phyloP scores from a whole-genome alignment of 1,284 basidiomycete genomes.

The Ceratobasidium sp. region DNA sequence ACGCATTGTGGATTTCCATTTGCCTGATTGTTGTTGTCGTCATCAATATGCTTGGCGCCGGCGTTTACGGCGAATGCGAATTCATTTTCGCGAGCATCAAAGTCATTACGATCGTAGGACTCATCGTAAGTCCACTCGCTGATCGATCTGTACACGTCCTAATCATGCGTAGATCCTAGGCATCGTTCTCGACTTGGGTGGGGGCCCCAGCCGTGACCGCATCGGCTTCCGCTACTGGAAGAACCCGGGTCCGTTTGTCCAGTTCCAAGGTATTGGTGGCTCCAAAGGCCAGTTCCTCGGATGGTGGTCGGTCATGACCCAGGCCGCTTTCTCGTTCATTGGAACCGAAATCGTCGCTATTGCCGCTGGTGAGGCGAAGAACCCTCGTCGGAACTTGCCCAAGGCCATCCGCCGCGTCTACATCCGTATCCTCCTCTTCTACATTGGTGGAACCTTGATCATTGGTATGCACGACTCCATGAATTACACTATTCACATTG shows the following conservation, averaged over 20 bases:
- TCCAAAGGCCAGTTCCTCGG: conserved; percentile 65
- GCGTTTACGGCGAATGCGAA: conserved; percentile 65
- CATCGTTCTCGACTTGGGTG: conserved; percentile 64
- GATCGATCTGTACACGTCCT: conserved; percentile 40
- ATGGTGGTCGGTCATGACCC: conserved; percentile 67
- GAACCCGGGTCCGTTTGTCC: conserved; percentile 54
- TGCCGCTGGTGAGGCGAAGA: conserved; percentile 70
- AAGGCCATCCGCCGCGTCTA: conserved; percentile 72
- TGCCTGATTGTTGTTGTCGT: conserved; percentile 71
- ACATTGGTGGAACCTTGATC: conserved; percentile 58
- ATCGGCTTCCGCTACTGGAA: conserved; percentile 54
- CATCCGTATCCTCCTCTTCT: conserved; percentile 74
- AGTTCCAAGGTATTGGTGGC: conserved; percentile 55
- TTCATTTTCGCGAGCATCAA: conserved; percentile 77
- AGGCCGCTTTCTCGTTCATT: conserved; percentile 84
- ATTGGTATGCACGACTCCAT: neutral
- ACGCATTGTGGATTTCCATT: conserved; percentile 78
- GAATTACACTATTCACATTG: neutral
- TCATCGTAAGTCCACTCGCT: conserved; percentile 39
- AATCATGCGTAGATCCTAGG: conserved; percentile 57
- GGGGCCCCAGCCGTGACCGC: conserved; percentile 48
- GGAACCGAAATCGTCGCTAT: conserved; percentile 88
- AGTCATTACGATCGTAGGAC: conserved; percentile 70
- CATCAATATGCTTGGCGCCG: conserved; percentile 68
- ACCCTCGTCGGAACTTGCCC: conserved; percentile 65